phyloP scores from a whole-genome alignment of 106 monocot genomes.

The Ottelia alismoides region DNA sequence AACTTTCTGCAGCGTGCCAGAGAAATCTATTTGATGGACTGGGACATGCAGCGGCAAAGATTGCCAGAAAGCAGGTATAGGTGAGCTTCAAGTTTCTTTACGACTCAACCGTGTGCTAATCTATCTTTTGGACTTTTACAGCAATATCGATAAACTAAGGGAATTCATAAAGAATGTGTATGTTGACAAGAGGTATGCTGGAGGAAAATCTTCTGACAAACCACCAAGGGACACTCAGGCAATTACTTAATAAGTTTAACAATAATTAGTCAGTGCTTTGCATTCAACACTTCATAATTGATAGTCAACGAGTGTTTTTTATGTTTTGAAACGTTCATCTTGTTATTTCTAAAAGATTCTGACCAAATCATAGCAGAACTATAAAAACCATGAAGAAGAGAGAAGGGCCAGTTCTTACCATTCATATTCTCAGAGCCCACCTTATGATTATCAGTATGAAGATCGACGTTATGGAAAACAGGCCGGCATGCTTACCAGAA shows the following conservation, averaged over 20 bases:
- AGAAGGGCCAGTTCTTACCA: slow-evolving; percentile 28
- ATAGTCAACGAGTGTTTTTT: not conserved
- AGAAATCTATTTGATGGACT: slow-evolving; percentile 14
- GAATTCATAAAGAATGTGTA: slow-evolving; percentile 91
- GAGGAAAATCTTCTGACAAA: slow-evolving; percentile 48
- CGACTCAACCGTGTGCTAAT: not conserved
- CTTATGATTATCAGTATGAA: slow-evolving; percentile 31
- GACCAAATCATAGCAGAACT: slow-evolving; percentile 1
- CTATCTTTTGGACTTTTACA: slow-evolving; percentile 14
- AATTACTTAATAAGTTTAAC: not conserved
- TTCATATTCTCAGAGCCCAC: slow-evolving; percentile 32
- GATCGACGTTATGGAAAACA: slow-evolving; percentile 74
- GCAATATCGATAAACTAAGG: slow-evolving; percentile 72
- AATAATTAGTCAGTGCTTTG: not conserved
- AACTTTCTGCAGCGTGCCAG: slow-evolving; percentile 18
- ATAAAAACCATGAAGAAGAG: slow-evolving; percentile 18
- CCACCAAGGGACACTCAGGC: slow-evolving; percentile 82
- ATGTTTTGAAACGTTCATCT: not conserved
- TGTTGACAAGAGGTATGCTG: slow-evolving; percentile 80
- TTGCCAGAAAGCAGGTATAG: slow-evolving; percentile 22
- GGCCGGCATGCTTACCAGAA: slow-evolving; percentile 51
- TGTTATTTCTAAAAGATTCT: not conserved
- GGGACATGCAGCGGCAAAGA: slow-evolving; percentile 19
- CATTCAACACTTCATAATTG: not conserved
- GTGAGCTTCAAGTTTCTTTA: not conserved